Evolutionary conservation across 192 early-diverging fungal species (phyloP).

Genomic region (Coemansia sp.): DNA sequence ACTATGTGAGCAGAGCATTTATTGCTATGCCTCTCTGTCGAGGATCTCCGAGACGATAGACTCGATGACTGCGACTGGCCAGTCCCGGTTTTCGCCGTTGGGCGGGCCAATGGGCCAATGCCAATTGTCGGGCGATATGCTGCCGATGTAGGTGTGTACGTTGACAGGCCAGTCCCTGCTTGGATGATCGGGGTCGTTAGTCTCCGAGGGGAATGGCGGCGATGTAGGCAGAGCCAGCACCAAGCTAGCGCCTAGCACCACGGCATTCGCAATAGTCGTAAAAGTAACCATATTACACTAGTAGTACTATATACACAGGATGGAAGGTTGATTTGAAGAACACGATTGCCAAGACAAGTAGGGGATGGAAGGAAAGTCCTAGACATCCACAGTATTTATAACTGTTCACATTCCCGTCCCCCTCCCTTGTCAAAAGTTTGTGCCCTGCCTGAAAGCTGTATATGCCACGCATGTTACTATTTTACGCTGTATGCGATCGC

Average conservation of each 20-base stretch:
- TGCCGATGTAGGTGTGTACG: slow-evolving; percentile 10
- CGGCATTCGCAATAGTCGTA: neutral
- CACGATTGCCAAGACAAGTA: neutral
- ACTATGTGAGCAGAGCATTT: neutral
- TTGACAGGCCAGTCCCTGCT: slow-evolving; percentile 45
- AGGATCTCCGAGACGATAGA: neutral
- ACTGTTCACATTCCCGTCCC: neutral
- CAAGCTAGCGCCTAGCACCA: neutral
- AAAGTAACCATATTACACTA: slow-evolving; percentile 3
- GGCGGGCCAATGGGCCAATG: neutral
- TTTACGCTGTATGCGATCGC: slow-evolving; percentile 6
- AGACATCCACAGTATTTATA: slow-evolving; percentile 6
- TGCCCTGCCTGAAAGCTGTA: slow-evolving; percentile 1
- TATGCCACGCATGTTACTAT: neutral
- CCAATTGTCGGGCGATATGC: neutral
- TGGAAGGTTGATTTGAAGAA: neutral
- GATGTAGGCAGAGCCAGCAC: neutral
- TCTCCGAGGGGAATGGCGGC: neutral
- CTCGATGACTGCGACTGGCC: slow-evolving; percentile 42
- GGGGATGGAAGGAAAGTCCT: neutral
- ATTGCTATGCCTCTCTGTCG: neutral
- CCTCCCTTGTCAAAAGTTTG: neutral
- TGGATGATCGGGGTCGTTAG: slow-evolving; percentile 22
- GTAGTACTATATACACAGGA: neutral
- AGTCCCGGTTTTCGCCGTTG: slow-evolving; percentile 25